Conservation (phyloP, 192 early-diverging fungal genomes). For the Coemansia sp. region DNA sequence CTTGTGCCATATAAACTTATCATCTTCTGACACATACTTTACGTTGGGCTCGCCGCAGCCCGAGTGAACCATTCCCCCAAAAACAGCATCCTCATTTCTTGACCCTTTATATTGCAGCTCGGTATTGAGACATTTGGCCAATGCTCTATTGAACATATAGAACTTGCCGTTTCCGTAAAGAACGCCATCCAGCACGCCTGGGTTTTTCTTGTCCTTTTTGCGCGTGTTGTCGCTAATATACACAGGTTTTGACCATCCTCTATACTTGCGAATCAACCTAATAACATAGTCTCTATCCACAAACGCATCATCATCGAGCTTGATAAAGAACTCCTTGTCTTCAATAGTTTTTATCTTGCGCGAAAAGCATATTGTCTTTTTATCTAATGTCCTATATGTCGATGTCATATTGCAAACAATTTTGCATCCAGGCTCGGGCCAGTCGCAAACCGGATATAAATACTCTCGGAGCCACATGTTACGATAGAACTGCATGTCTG, state of each 20-base stretch:
- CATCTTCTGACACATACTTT: slow-evolving; percentile 28
- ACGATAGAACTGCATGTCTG: slow-evolving; percentile 52
- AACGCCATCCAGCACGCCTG: slow-evolving; percentile 13
- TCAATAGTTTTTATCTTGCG: slow-evolving; percentile 18
- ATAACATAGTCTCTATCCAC: slow-evolving; percentile 43
- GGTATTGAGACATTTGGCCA: slow-evolving; percentile 28
- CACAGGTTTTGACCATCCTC: slow-evolving; percentile 21
- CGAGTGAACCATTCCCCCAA: slow-evolving; percentile 45
- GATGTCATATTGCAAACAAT: slow-evolving; percentile 40
- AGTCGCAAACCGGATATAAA: slow-evolving; percentile 49
- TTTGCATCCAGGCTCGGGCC: slow-evolving; percentile 37
- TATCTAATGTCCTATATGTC: slow-evolving; percentile 32
- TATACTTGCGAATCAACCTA: slow-evolving; percentile 16
- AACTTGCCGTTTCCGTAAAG: slow-evolving; percentile 48
- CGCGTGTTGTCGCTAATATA: slow-evolving; percentile 47
- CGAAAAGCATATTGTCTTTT: slow-evolving; percentile 43
- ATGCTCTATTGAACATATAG: slow-evolving; percentile 46
- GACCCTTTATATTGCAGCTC: slow-evolving; percentile 24
- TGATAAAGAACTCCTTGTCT: slow-evolving; percentile 48
- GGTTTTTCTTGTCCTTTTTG: slow-evolving; percentile 12
- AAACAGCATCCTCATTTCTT: slow-evolving; percentile 41
- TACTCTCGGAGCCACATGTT: slow-evolving; percentile 50
- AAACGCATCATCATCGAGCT: slow-evolving; percentile 48
- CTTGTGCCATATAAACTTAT: slow-evolving; percentile 49
- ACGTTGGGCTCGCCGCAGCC: slow-evolving; percentile 39